Evolutionary conservation across 192 early-diverging fungal species (phyloP).

Genomic region (Coemansia sp.): DNA sequence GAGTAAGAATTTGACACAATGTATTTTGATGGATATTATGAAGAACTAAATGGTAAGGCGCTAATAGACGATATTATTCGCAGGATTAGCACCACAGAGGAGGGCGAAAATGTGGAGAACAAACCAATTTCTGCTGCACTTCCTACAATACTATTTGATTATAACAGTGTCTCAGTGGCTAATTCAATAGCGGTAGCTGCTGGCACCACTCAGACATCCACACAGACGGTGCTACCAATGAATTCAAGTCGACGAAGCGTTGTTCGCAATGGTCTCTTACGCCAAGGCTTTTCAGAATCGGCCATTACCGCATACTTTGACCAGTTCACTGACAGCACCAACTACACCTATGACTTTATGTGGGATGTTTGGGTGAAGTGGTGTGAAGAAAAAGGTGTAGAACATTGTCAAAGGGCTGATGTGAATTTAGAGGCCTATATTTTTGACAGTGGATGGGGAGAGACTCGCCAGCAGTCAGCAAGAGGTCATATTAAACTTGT

Average conservation of each 20-base stretch:
- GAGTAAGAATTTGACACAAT: too few species aligned
- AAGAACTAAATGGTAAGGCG: too few species aligned
- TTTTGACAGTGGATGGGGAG: too few species aligned
- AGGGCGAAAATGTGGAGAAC: neutral
- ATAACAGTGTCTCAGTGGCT: neutral
- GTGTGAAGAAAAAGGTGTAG: neutral
- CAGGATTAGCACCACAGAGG: too few species aligned
- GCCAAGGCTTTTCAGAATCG: neutral
- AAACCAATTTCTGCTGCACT: neutral
- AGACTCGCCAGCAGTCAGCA: too few species aligned
- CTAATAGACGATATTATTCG: too few species aligned
- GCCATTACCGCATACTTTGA: neutral
- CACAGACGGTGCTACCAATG: neutral
- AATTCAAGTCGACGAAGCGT: neutral
- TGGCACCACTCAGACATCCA: neutral
- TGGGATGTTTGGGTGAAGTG: neutral
- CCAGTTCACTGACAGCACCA: neutral
- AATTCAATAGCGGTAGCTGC: neutral
- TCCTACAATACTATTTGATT: too few species aligned
- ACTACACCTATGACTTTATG: neutral
- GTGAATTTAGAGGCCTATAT: neutral
- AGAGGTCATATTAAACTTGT: neutral
- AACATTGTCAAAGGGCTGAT: neutral
- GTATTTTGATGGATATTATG: too few species aligned
- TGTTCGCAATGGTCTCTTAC: neutral